These are phyloP conservation scores for Rusavskia elegans DNA, from an alignment of 495 filamentous ascomycete species.

Conservation along the genomic window DNA sequence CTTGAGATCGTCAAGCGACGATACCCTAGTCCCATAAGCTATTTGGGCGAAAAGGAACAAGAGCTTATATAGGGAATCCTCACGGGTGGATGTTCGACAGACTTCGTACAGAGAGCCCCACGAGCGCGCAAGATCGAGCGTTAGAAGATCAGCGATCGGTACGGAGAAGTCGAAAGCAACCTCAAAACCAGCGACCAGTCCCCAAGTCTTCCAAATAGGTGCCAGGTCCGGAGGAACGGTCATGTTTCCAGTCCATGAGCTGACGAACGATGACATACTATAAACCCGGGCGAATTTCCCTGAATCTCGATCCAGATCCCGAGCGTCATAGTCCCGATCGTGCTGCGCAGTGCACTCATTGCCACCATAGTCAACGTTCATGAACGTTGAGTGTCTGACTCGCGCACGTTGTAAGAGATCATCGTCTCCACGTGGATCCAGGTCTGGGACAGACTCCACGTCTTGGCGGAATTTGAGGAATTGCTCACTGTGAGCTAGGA, in stretches of 20 bases:
- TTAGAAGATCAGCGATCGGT: background rate
- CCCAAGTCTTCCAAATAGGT: background rate
- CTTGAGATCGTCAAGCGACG: background rate
- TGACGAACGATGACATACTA: background rate
- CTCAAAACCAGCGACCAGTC: background rate
- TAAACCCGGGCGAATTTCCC: background rate
- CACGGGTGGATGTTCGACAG: background rate
- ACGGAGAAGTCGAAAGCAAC: background rate
- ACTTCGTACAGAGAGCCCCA: background rate
- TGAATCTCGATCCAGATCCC: background rate
- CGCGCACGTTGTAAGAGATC: background rate
- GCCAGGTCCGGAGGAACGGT: background rate
- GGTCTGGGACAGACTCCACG: background rate
- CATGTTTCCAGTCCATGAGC: background rate
- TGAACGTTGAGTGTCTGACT: background rate
- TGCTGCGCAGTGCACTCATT: background rate
- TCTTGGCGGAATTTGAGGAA: background rate
- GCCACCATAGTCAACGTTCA: background rate
- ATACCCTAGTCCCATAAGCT: background rate
- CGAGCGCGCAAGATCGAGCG: background rate
- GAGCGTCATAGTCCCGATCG: background rate
- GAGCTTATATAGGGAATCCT: background rate
- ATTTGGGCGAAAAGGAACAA: background rate
- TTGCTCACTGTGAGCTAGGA: background rate
- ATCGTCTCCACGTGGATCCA: background rate